Base-by-base conservation (phyloP, 2,329 filamentous ascomycete genomes). In the Phoma herbarum region DNA sequence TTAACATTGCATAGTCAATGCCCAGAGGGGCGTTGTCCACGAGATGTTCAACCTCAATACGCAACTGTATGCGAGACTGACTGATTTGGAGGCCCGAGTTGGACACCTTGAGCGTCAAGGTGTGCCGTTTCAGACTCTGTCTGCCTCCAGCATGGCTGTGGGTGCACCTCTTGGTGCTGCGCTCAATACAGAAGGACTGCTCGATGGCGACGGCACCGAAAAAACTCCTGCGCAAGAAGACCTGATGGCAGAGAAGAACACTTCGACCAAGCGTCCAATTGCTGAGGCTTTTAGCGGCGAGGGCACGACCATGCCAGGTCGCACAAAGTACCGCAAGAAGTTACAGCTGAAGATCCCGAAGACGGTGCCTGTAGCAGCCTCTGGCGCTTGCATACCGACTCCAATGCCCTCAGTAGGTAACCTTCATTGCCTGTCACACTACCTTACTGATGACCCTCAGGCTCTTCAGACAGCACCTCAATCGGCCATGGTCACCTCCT, bases 341-440 rank as follows among this genome's bases (percentile, higher is more conserved):
- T 31, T 68, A 2, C 26, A 62, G 12, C 55, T 69, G 12, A 45
- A 60, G 16, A 56, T 66, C 31, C 63, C 65, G 0, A 45, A n/a
- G 10, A 43, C 44, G 8, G 18, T 23, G 16, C 39, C 4, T 2
- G 26, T 12, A 10, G 2, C n/a, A 0, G 12, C 41, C 23, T 10
- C 20, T 5, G 52, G 31, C 11, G 16, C 31, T 3, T 55, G 54
- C 6, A 8, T 63, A 12, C 61, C 63, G 2, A 63, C 67, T 1
- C 65, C 62, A 0, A 52, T 51, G 37, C 23, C 29, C 25, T 48
- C 53, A 10, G 65, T 68, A 60, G 50, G 62, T 58, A 1, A 3
- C 2, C 16, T 8, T n/a, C 20, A 6, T 14, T 2, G 5, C 4
- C n/a, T 18, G 18, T 8, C n/a, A 14, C n/a, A 2, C 1, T 2